phyloP scores from a whole-genome alignment of 2,329 filamentous ascomycete genomes.

The Epicoccum nigrum region DNA sequence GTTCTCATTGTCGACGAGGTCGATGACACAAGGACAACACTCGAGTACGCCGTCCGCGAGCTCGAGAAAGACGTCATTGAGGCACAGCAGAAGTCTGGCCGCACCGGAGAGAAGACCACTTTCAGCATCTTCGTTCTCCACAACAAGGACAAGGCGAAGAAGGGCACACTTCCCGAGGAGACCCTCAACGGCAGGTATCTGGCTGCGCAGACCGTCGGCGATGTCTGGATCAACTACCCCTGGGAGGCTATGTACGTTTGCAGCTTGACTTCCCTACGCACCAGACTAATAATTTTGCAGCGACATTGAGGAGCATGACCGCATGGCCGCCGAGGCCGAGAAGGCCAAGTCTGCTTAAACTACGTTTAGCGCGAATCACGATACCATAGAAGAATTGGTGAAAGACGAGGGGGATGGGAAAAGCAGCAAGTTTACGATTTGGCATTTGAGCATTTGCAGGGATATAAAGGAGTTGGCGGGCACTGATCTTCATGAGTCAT shows the following conservation, averaged over 20 bases:
- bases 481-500: conserved; percentile 16
- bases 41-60: conserved; percentile 92
- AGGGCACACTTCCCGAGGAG: conserved; percentile 78
- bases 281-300: conserved; percentile 44
- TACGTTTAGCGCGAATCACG: neutral
- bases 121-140: conserved; percentile 97
- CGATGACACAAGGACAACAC: conserved; percentile 90
- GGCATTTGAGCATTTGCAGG: conserved; percentile 22
- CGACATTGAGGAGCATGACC: conserved; percentile 92
- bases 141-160: conserved; percentile 98
- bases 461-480: conserved; percentile 20
- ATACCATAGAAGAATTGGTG: neutral
- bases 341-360: conserved; percentile 20
- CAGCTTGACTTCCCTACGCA: neutral
- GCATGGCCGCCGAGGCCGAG: conserved; percentile 60
- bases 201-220: conserved; percentile 85
- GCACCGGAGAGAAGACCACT: conserved; percentile 74
- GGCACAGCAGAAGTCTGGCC: conserved; percentile 75
- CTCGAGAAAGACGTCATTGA: conserved; percentile 91
- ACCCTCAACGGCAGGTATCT: conserved; percentile 81
- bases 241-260: conserved; percentile 80
- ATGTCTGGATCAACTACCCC: conserved; percentile 98
- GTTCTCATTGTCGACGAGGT: conserved; percentile 95
- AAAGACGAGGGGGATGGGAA: neutral
- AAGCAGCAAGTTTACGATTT: conserved; percentile 16